Percentiles rank a stretch among this genome's conserved stretches.
Evolutionary conservation across 352 stramenopile species (phyloP).

Genomic region (Pelagophyceae sp.): DNA sequence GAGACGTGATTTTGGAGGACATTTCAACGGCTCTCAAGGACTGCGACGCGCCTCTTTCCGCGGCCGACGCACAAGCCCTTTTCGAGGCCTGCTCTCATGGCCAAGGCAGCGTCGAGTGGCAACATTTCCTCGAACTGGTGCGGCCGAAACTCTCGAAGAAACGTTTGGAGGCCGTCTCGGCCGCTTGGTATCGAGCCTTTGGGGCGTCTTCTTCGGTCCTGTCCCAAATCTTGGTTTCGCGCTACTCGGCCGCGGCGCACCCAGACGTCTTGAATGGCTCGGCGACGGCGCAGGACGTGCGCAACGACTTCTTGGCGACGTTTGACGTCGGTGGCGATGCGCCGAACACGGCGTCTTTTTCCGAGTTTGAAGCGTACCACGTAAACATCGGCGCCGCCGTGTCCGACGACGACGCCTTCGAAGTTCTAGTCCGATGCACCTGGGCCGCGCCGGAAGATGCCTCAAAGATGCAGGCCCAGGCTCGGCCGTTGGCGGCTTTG

Average conservation of each 20-base stretch:
- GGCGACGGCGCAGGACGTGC: slow-evolving; percentile 58
- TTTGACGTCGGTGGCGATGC: slow-evolving; percentile 68
- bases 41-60: slow-evolving; percentile 40
- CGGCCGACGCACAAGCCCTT: slow-evolving; percentile 47
- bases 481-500: too few relatives aligned
- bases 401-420: slow-evolving; percentile 79
- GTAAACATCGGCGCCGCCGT: slow-evolving; percentile 73
- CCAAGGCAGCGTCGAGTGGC: slow-evolving; percentile 64
- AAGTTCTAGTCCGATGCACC: slow-evolving; percentile 73
- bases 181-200: slow-evolving; percentile 4
- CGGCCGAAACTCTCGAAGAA: slow-evolving; percentile 28
- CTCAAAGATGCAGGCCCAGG: too few relatives aligned
- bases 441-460: slow-evolving; percentile 66
- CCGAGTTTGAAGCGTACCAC: slow-evolving; percentile 78
- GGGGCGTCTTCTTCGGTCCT: slow-evolving; percentile 27
- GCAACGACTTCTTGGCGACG: slow-evolving; percentile 54
- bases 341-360: slow-evolving; percentile 65
- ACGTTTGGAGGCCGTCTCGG: slow-evolving; percentile 16
- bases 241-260: slow-evolving; percentile 68
- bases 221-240: slow-evolving; percentile 58
- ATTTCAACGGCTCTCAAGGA: background rate
- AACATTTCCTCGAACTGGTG: slow-evolving; percentile 65
- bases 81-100: slow-evolving; percentile 70
- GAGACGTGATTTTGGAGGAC: slow-evolving; percentile 9
- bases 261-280: slow-evolving; percentile 63